Base-by-base conservation (phyloP, 2,329 filamentous ascomycete genomes). In the Ascochyta lentis region DNA sequence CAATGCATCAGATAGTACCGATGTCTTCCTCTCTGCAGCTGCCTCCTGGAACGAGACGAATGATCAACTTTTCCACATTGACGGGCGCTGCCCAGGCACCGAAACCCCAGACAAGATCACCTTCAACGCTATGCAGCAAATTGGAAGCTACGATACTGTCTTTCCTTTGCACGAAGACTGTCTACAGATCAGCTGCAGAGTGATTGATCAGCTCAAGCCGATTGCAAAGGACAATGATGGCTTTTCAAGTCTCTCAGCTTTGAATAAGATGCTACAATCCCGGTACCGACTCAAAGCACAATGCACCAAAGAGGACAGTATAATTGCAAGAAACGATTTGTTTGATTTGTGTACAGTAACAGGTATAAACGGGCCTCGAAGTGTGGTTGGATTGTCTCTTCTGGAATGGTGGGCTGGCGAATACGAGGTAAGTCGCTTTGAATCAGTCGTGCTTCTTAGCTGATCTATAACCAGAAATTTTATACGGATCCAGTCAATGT, bases 151-250 rank as follows among this genome's bases (percentile, higher is more conserved):
- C 10, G 59, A 65, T 23, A 59, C 61, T 1, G 38, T 70, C 9
- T 68, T 71, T 41, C 63, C 69, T 0, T 54, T 72, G 15, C 69
- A 72, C 23, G 57, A 65, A 15, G 54, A 54, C 4, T 72, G 69
- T 43, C 49, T 72, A 5, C 46, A 59, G 4, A 67, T 64, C 13
- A 58, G 61, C 16, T 64, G 64, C 39, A 51, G 63, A 24, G 63
- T 51, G 12, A 59, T 69, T 3, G 44, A 66, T 3, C 31, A 55
- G 16, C 41, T 51, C 26, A 49, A 22, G 48, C 29, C 31, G 43
- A 27, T 27, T 24, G 9, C 3, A 19, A 15, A 8, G 23, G 48
- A 26, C 13, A 23, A 48, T 10, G 7, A 27, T 10, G 16, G 43
- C 4, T 4, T n/a, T 1, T 57, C 61, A 6, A 44, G 53, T 16